These are phyloP conservation scores for Themeda triandra DNA, from an alignment of 176 grass and related monocot genomes.

Conservation along the genomic window DNA sequence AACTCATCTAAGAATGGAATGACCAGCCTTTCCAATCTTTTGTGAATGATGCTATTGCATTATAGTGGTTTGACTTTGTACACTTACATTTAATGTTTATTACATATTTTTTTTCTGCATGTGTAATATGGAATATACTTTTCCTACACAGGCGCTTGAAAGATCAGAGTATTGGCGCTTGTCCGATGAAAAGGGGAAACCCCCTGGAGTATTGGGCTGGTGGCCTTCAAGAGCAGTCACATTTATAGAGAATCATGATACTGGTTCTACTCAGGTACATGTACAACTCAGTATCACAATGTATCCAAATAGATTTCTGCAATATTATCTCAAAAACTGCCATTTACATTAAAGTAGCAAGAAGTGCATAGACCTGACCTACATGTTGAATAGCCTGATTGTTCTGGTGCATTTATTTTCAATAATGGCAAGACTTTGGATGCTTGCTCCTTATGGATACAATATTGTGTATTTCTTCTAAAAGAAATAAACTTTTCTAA, in stretches of 20 bases:
- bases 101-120: constrained; percentile 4
- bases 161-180: constrained; percentile 97
- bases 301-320: neutral
- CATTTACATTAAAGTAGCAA: neutral
- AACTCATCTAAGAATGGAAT: neutral
- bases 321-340: neutral
- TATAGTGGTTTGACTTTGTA: neutral
- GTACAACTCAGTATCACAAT: neutral
- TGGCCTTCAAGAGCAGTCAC: constrained; percentile 98
- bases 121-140: constrained; percentile 36
- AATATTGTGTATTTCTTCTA: neutral
- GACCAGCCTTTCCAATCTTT: neutral
- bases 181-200: constrained; percentile 79
- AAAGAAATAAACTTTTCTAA: neutral
- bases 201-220: constrained; percentile 90
- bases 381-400: neutral
- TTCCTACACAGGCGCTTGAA: constrained; percentile 62
- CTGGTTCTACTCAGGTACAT: constrained; percentile 99
- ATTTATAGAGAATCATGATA: constrained; percentile 99
- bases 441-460: neutral
- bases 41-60: constrained; percentile 12
- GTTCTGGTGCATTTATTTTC: neutral
- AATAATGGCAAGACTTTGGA: neutral
- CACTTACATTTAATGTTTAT: neutral
- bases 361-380: neutral